These are phyloP conservation scores for Ophiocordyceps camponoti-leonardi DNA, from an alignment of 2,329 filamentous ascomycete species.

Conservation along the genomic window DNA sequence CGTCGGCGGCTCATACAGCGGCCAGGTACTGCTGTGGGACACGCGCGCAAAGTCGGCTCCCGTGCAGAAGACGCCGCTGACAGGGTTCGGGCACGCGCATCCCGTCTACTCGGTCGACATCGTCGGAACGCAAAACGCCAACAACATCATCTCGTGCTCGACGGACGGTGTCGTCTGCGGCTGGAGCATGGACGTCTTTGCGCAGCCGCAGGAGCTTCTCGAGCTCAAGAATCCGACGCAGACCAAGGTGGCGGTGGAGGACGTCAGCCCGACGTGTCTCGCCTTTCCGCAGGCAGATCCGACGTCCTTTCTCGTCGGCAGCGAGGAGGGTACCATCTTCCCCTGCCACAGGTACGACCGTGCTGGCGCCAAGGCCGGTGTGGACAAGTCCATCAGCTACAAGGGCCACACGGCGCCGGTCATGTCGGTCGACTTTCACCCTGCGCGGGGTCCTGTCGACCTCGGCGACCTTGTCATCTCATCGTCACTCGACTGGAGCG, in stretches of 20 bases:
- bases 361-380: slow-evolving; percentile 88
- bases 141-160: slow-evolving; percentile 94
- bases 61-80: slow-evolving; percentile 90
- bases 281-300: slow-evolving; percentile 90
- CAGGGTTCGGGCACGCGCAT: slow-evolving; percentile 87
- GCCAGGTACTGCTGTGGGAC: slow-evolving; percentile 94
- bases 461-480: slow-evolving; percentile 85
- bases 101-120: slow-evolving; percentile 92
- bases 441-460: slow-evolving; percentile 79
- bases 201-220: slow-evolving; percentile 86
- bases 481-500: slow-evolving; percentile 90
- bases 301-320: slow-evolving; percentile 93
- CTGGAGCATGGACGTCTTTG: slow-evolving; percentile 96
- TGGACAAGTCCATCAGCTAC: slow-evolving; percentile 79
- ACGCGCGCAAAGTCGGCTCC: slow-evolving; percentile 78
- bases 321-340: slow-evolving; percentile 91
- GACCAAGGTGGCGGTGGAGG: slow-evolving; percentile 62
- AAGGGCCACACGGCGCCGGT: slow-evolving; percentile 83
- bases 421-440: slow-evolving; percentile 93
- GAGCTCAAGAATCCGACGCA: slow-evolving; percentile 74
- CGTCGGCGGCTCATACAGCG: slow-evolving; percentile 88
- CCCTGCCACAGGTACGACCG: slow-evolving; percentile 95
- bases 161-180: slow-evolving; percentile 94
- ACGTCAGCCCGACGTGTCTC: slow-evolving; percentile 86
- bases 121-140: slow-evolving; percentile 94